Percentiles rank a stretch among this genome's conserved stretches.
These are phyloP conservation scores for Starmerella roubikii DNA, from an alignment of 805 yeast genomes.

Conservation along the genomic window DNA sequence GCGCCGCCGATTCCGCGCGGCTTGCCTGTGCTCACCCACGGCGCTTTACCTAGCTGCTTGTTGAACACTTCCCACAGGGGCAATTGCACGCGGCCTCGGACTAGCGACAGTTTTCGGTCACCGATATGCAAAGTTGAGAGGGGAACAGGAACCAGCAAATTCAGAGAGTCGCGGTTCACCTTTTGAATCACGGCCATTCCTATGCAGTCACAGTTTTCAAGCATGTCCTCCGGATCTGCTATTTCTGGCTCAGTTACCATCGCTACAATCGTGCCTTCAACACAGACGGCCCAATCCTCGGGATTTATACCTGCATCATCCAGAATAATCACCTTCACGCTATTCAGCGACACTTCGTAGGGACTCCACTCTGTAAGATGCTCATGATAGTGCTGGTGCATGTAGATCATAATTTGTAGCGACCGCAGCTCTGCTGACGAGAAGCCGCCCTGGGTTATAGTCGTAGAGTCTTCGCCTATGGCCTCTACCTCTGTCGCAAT, in stretches of 20 bases:
- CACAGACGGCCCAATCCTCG: constrained; percentile 19
- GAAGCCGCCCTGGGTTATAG: constrained; percentile 25
- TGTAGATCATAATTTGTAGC: constrained; percentile 22
- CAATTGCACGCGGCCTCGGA: constrained; percentile 30
- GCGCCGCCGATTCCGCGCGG: constrained; percentile 34
- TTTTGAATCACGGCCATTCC: constrained; percentile 60
- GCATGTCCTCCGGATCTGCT: not conserved
- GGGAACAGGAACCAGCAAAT: constrained; percentile 39
- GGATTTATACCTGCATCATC: constrained; percentile 21
- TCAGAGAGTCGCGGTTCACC: constrained; percentile 28
- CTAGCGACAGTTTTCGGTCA: constrained; percentile 3
- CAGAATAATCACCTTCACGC: constrained; percentile 12
- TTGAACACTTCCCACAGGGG: constrained; percentile 43
- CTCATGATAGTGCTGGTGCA: constrained; percentile 19
- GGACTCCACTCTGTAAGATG: constrained; percentile 27
- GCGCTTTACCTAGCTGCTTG: constrained; percentile 26
- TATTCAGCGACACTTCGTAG: constrained; percentile 19
- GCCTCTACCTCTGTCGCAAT: constrained; percentile 6
- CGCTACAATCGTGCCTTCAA: constrained; percentile 28
- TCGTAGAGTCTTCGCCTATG: not conserved
- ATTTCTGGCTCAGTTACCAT: no score
- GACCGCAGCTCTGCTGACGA: constrained; percentile 19
- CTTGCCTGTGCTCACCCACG: constrained; percentile 31
- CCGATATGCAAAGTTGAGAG: constrained; percentile 15
- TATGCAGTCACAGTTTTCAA: constrained; percentile 25